Evolutionary conservation across 2,329 filamentous ascomycete species (phyloP).

Genomic region (Diaporthe humulicola): DNA sequence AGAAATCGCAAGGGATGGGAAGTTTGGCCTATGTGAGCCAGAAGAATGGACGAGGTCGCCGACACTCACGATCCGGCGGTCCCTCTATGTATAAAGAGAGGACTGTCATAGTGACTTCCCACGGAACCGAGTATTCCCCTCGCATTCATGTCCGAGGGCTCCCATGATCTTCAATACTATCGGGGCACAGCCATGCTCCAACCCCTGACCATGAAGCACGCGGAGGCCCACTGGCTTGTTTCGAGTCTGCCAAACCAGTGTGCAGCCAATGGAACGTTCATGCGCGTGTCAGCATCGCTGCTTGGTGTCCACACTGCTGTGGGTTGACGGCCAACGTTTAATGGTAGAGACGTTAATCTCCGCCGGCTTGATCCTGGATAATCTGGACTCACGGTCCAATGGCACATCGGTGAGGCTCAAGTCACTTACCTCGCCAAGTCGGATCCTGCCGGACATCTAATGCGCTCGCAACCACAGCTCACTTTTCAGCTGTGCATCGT

Average conservation of each 20-base stretch:
- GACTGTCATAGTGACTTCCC: not conserved
- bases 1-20: not conserved
- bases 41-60: not conserved
- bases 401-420: constrained; percentile 14
- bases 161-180: not conserved
- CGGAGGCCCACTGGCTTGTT: constrained; percentile 28
- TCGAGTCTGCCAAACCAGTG: not conserved
- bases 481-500: constrained; percentile 2
- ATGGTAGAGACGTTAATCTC: constrained; percentile 22
- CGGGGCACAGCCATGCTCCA: constrained; percentile 15
- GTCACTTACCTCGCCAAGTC: constrained; percentile 4
- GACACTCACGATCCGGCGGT: not conserved
- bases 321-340: constrained; percentile 13
- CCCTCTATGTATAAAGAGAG: constrained; percentile 9
- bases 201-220: constrained; percentile 26
- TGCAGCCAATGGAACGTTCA: constrained; percentile 2
- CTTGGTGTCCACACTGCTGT: constrained; percentile 5
- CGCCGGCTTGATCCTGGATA: constrained; percentile 25
- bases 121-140: not conserved
- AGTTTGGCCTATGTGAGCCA: not conserved
- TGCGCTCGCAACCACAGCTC: not conserved
- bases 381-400: constrained; percentile 23
- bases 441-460: constrained; percentile 4
- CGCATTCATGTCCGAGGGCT: constrained; percentile 8
- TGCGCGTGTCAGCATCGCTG: constrained; percentile 27